Evolutionary conservation across 2,329 filamentous ascomycete genomes (phyloP).

Genomic region (Dryadomyces sulphureus): DNA sequence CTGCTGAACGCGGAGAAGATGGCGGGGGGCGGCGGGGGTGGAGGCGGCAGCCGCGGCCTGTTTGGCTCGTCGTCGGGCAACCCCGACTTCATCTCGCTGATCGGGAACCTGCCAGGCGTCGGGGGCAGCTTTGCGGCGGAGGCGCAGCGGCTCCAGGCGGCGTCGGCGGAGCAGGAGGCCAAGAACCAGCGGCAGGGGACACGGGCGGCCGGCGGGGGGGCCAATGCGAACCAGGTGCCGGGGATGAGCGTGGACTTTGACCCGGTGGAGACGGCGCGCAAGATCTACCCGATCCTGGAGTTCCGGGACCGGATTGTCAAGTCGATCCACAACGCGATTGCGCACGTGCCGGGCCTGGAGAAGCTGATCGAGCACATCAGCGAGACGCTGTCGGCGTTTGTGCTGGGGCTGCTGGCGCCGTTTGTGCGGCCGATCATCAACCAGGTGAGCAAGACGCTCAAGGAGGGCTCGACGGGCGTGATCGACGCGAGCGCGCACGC

Average conservation of each 20-base stretch:
- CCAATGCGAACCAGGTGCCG: conserved; percentile 45
- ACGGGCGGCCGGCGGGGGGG: conserved; percentile 16
- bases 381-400: conserved; percentile 82
- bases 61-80: conserved; percentile 22
- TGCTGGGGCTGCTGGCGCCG: conserved; percentile 79
- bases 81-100: conserved; percentile 52
- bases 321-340: conserved; percentile 68
- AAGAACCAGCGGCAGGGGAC: conserved; percentile 25
- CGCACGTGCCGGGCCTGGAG: conserved; percentile 85
- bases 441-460: conserved; percentile 68
- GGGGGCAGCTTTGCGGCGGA: conserved; percentile 52
- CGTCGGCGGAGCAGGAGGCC: conserved; percentile 48
- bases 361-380: conserved; percentile 84
- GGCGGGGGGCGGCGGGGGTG: conserved; percentile 14
- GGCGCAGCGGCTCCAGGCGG: conserved; percentile 45
- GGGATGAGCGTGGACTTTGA: conserved; percentile 68
- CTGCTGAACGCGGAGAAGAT: conserved; percentile 51
- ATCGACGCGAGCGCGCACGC: conserved; percentile 55
- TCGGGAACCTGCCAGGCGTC: conserved; percentile 60
- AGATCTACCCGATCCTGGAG: conserved; percentile 89
- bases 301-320: conserved; percentile 93
- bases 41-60: conserved; percentile 18
- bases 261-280: conserved; percentile 55
- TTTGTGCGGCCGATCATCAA: conserved; percentile 88
- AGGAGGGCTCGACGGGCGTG: conserved; percentile 65